Percentiles rank a stretch among this genome's conserved stretches.
Evolutionary conservation across 352 stramenopile species (phyloP).

Genomic region (Aphanomyces invadans): DNA sequence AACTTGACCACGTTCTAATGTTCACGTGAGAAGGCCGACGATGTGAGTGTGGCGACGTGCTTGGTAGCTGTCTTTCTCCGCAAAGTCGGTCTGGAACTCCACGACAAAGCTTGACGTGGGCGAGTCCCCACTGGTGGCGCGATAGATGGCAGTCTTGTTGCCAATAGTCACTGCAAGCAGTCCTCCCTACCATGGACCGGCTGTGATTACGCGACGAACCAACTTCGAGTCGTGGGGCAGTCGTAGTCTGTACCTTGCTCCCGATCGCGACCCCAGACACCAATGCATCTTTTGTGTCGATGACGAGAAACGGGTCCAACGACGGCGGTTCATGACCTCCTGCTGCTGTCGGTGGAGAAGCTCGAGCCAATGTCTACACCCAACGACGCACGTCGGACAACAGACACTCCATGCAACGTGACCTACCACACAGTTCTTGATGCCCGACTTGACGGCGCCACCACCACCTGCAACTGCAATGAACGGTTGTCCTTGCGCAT

Average conservation of each 20-base stretch:
- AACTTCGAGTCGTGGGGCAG: too few species aligned
- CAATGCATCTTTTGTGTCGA: neutral
- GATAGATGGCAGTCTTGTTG: conserved; percentile 9
- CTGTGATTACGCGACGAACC: neutral
- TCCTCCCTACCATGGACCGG: neutral
- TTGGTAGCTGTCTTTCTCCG: neutral
- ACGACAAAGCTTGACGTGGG: neutral
- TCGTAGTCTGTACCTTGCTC: conserved; percentile 5
- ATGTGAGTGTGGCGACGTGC: neutral
- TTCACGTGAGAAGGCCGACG: too few species aligned
- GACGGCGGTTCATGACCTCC: neutral
- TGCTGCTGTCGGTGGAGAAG: neutral
- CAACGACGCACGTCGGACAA: neutral
- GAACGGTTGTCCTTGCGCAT: neutral
- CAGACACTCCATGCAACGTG: neutral
- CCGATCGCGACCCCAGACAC: conserved; percentile 8
- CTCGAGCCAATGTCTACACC: conserved; percentile 2
- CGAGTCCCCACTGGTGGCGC: neutral
- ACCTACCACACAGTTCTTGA: conserved; percentile 18
- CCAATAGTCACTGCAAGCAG: neutral
- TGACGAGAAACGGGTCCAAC: neutral
- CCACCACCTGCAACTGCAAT: conserved; percentile 3
- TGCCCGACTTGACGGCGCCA: neutral
- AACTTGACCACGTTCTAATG: conserved; percentile 11
- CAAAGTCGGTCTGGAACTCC: conserved; percentile 9